phyloP scores from a whole-genome alignment of 495 filamentous ascomycete species.

The Alectoria sarmentosa region DNA sequence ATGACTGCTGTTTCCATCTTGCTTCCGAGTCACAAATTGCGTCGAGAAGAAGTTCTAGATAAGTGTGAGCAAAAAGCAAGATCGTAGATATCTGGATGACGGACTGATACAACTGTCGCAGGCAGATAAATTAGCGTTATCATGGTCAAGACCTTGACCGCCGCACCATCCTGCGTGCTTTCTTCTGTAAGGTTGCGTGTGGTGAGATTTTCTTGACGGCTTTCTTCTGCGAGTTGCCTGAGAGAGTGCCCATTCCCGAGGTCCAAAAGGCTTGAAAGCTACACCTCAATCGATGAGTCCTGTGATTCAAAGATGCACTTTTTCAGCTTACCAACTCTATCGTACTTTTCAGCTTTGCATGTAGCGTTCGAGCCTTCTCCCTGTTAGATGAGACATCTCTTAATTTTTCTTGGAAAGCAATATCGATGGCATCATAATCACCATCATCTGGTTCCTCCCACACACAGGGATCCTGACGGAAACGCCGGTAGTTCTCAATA shows the following conservation, averaged over 20 bases:
- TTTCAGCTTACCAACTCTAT: conserved; percentile 21
- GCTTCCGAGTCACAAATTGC: conserved; percentile 28
- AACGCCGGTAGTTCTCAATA: conserved; percentile 8
- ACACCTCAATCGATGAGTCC: too few relatives aligned
- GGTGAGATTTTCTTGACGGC: conserved; percentile 20
- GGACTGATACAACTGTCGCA: conserved; percentile 32
- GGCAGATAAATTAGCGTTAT: conserved; percentile 35
- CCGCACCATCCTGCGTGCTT: conserved; percentile 32
- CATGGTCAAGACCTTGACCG: conserved; percentile 34
- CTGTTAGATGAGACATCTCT: conserved; percentile 9
- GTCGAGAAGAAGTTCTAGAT: conserved; percentile 37
- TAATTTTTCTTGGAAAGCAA: conserved; percentile 18
- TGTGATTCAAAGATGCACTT: too few relatives aligned
- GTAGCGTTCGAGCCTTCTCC: conserved; percentile 18
- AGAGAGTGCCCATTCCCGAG: conserved; percentile 25
- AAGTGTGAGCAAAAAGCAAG: neutral
- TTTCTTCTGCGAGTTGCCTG: conserved; percentile 19
- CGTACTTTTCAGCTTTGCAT: conserved; percentile 18
- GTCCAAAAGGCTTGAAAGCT: conserved; percentile 28
- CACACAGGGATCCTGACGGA: conserved; percentile 7
- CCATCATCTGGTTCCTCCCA: neutral
- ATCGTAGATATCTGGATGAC: too few relatives aligned
- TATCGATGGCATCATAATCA: conserved; percentile 8
- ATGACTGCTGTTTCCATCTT: conserved; percentile 11
- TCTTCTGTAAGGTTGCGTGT: conserved; percentile 29